These are phyloP conservation scores for Wickerhamiella australiensis DNA, from an alignment of 805 yeast genomes.

Conservation along the genomic window DNA sequence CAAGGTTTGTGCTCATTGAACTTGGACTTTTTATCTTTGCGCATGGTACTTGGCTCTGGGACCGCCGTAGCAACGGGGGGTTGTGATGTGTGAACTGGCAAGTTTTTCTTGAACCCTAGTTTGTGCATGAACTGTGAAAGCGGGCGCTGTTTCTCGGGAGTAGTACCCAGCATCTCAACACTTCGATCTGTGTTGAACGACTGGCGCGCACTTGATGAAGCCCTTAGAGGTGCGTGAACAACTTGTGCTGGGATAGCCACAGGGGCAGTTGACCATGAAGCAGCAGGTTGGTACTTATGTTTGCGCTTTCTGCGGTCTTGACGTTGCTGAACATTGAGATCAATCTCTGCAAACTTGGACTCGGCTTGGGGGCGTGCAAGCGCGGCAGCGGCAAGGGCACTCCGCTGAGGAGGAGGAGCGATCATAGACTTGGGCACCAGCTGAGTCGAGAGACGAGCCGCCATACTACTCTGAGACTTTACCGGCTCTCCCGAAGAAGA, in stretches of 20 bases:
- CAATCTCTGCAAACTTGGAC: constrained; percentile 16
- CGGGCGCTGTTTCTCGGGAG: background rate
- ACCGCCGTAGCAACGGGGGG: background rate
- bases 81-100: background rate
- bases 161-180: background rate
- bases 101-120: constrained; percentile 1
- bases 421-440: constrained; percentile 16
- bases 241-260: constrained; percentile 9
- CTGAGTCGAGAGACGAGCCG: constrained; percentile 15
- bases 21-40: constrained; percentile 32
- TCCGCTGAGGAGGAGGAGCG: constrained; percentile 12
- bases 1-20: constrained; percentile 90
- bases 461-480: constrained; percentile 5
- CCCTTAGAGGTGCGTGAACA: constrained; percentile 6
- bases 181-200: constrained; percentile 1
- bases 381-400: constrained; percentile 16
- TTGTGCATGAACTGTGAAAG: background rate
- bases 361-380: constrained; percentile 19
- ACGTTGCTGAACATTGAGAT: constrained; percentile 12
- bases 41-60: constrained; percentile 17
- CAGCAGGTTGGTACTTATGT: constrained; percentile 17
- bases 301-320: constrained; percentile 9
- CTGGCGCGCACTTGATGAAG: constrained; percentile 3
- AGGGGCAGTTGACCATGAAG: constrained; percentile 18
- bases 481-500: no score